Evolutionary conservation across 2,329 filamentous ascomycete genomes (phyloP), one percentile per base, ranked within the genome.

Genomic region (Simplicillium aogashimaense): DNA sequence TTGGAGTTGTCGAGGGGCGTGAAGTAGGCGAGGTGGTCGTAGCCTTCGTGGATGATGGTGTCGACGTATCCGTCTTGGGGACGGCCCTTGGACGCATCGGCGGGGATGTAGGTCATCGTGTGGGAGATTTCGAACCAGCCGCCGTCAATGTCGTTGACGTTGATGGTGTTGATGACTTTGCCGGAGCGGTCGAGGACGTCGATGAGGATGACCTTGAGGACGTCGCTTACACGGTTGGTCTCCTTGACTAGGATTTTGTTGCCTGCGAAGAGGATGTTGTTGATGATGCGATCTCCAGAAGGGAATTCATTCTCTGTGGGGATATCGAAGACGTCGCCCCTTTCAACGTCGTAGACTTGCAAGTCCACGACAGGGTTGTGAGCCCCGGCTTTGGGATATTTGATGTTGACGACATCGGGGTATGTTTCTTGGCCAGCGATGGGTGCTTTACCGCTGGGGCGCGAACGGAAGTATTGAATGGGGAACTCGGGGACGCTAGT

Each of bases 41-140:
- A 86, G 41, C 88, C 82, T 15, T 94, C 76, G 54, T 94, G 72
- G 41, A 97, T 83, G 43, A 97, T 69, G 0, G 84, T 88, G 59
- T 98, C 92, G 45, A 98, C 81, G 54, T 98, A 98, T 16, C 92
- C 92, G 59, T 95, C 88, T 5, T 90, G 63, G 2, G 76, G 69
- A 16, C 89, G 80, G 12, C 85, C 86, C 46, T 85, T 86, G 10
- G 65, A 59, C 16, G 83, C 74, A 56, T 95, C 86, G 3, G 87
- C 85, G 2, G 92, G 92, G 42, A 98, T 81, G 55, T 83, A 97
- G 12, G 70, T 79, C 3, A 89, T 95, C 33, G 82, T 77, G 52
- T 95, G 83, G 1, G 87, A 86, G 33, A 95, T 86, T 63, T 98
- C 92, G 52, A 95, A 90, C 92, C 92, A 98, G 29, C 92, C 94